Evolutionary conservation across 2,329 filamentous ascomycete genomes (phyloP), one percentile per base, ranked within the genome.

Genomic region (Calonectria multiphialidica): DNA sequence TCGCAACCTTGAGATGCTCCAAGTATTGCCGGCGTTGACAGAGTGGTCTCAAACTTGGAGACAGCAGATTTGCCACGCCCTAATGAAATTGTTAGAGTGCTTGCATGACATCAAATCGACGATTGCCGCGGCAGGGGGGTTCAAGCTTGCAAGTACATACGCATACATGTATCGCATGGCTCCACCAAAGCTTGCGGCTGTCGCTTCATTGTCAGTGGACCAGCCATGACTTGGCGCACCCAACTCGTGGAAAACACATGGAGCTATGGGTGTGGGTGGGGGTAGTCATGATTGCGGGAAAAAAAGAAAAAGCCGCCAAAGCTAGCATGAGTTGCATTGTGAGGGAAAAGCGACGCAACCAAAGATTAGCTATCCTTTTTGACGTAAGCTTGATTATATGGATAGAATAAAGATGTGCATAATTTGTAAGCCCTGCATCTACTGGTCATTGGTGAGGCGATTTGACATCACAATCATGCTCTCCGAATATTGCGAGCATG

Each of bases 1-100:
- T 0, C 87, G 5, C 82, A 80, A 10, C 90, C 90, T 15, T 90
- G 88, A 0, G 75, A 69, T 87, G 70, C 0, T 33, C 30, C 25
- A 53, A 30, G 28, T 10, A 79, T 76, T 76, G 77, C 90, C 84
- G 13, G 77, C 73, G 47, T 91, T 80, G 70, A 85, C 84, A 92
- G 90, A 81, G 90, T 91, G 66, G 89, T 88, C 2, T 89, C 87
- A 81, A 90, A 91, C 88, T 91, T 90, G 0, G 90, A 90, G 0
- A 90, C 89, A 0, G 89, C 92, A 8, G 72, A 84, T 76, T 93
- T 93, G 77, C 84, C 89, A 81, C 90, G n/a, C n/a, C n/a, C n/a
- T n/a, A n/a, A n/a, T n/a, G 8, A n/a, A 18, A 8, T 8, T 42
- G 25, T 44, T 45, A 33, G n/a, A 23, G 33, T 57, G 28, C 15